Percentiles rank a stretch among this genome's conserved stretches.
Evolutionary conservation across 768 basidiomycete species (phyloP).

Genomic region (Pleurotus giganteus): DNA sequence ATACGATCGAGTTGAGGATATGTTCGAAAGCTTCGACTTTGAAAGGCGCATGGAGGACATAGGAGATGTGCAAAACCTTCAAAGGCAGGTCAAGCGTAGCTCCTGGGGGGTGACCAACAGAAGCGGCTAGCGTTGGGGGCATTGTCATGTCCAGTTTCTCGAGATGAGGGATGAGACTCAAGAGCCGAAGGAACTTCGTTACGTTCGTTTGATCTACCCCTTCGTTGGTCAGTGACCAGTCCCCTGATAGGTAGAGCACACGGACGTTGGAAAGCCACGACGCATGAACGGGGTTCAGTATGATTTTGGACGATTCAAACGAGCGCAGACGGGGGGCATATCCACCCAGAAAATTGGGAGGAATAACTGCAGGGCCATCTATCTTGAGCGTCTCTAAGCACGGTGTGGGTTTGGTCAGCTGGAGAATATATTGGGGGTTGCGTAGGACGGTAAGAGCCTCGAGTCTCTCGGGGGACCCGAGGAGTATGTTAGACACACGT

Average conservation of each 20-base stretch:
- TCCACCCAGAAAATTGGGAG: background rate
- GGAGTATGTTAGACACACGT: background rate
- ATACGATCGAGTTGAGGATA: no score
- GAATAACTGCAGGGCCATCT: background rate
- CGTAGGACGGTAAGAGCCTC: background rate
- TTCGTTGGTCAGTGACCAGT: no score
- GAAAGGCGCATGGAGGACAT: no score
- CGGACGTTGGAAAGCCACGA: background rate
- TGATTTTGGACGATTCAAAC: background rate
- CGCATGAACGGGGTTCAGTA: background rate
- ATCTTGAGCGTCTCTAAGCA: background rate
- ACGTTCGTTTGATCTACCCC: no score
- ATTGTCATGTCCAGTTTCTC: no score
- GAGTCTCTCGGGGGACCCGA: background rate
- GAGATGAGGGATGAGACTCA: no score
- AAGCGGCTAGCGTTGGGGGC: no score
- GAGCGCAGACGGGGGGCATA: background rate
- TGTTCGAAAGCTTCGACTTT: no score
- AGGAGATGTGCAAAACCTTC: no score
- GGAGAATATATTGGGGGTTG: background rate
- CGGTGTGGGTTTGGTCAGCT: background rate
- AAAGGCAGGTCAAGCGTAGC: no score
- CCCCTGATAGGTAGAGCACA: background rate
- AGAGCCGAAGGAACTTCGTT: no score
- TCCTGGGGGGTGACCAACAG: no score